These are phyloP conservation scores for Lanzia echinophila DNA, from an alignment of 2,329 filamentous ascomycete species.

Conservation along the genomic window DNA sequence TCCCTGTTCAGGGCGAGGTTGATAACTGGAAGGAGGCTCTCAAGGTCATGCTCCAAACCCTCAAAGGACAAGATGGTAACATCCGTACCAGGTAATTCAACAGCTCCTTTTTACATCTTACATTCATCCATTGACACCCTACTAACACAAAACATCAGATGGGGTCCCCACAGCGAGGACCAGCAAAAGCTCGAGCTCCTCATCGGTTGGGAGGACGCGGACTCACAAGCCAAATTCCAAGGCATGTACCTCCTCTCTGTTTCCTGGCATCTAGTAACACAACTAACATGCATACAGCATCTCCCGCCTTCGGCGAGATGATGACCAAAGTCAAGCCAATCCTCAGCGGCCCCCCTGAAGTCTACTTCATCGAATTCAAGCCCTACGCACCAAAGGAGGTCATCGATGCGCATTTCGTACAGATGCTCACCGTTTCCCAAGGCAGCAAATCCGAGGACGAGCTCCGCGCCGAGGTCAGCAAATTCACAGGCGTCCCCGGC, in stretches of 20 bases:
- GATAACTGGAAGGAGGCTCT: conserved; percentile 27
- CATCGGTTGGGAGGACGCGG: conserved; percentile 23
- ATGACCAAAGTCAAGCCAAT: conserved; percentile 17
- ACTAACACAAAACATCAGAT: conserved; percentile 13
- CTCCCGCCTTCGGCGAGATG: conserved; percentile 1
- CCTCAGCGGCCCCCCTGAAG: conserved; percentile 20
- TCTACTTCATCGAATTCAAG: conserved; percentile 24
- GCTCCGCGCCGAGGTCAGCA: conserved; percentile 20
- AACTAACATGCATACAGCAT: background rate
- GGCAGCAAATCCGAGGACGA: conserved; percentile 32
- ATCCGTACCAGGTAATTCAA: conserved; percentile 19
- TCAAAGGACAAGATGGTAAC: conserved; percentile 26
- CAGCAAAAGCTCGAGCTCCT: conserved; percentile 26
- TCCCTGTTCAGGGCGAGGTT: conserved; percentile 23
- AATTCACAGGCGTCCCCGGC: conserved; percentile 18
- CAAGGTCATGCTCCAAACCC: conserved; percentile 25
- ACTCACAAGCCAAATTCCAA: conserved; percentile 21
- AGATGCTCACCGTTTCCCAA: conserved; percentile 41
- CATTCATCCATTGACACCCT: too few species aligned
- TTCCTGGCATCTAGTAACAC: background rate
- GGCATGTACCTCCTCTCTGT: background rate
- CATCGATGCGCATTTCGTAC: conserved; percentile 25
- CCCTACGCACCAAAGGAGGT: conserved; percentile 27
- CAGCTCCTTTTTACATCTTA: background rate
- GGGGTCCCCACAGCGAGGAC: conserved; percentile 27